Conservation (phyloP, 2,329 filamentous ascomycete species). For the Huntiella bhutanensis region DNA sequence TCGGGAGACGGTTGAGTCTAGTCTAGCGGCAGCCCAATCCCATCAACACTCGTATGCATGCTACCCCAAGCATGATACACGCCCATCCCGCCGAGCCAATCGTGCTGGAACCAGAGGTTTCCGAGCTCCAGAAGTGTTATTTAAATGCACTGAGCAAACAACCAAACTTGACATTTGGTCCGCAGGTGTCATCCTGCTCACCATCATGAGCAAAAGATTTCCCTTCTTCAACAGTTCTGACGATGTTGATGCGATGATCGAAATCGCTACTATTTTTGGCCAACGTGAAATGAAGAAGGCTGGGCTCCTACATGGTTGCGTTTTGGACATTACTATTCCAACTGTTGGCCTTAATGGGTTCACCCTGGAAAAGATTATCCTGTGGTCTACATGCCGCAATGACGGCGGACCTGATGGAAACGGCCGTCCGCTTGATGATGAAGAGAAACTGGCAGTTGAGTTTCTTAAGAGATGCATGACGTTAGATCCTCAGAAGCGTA, state of each 20-base stretch:
- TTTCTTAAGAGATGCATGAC: slow-evolving; percentile 60
- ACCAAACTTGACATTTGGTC: slow-evolving; percentile 96
- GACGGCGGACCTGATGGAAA: slow-evolving; percentile 34
- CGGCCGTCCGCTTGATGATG: slow-evolving; percentile 34
- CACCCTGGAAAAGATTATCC: slow-evolving; percentile 75
- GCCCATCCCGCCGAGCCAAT: slow-evolving; percentile 78
- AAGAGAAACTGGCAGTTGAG: slow-evolving; percentile 53
- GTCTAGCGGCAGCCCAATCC: slow-evolving; percentile 36
- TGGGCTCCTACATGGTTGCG: slow-evolving; percentile 68
- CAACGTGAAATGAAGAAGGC: slow-evolving; percentile 64
- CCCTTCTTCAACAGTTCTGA: slow-evolving; percentile 99
- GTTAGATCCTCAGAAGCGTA: slow-evolving; percentile 52
- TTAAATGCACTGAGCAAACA: slow-evolving; percentile 92
- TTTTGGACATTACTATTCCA: slow-evolving; percentile 83
- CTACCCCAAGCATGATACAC: slow-evolving; percentile 78
- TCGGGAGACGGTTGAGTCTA: slow-evolving; percentile 36
- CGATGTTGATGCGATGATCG: slow-evolving; percentile 92
- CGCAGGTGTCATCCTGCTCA: slow-evolving; percentile 90
- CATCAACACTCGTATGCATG: slow-evolving; percentile 23
- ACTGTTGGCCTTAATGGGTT: slow-evolving; percentile 76
- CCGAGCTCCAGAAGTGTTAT: slow-evolving; percentile 83
- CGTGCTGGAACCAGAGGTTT: slow-evolving; percentile 89
- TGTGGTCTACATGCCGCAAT: slow-evolving; percentile 78
- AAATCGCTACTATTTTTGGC: slow-evolving; percentile 92
- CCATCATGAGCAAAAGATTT: slow-evolving; percentile 76